Conservation (phyloP, 139 green algal species). For the Picochlorum sp. region DNA sequence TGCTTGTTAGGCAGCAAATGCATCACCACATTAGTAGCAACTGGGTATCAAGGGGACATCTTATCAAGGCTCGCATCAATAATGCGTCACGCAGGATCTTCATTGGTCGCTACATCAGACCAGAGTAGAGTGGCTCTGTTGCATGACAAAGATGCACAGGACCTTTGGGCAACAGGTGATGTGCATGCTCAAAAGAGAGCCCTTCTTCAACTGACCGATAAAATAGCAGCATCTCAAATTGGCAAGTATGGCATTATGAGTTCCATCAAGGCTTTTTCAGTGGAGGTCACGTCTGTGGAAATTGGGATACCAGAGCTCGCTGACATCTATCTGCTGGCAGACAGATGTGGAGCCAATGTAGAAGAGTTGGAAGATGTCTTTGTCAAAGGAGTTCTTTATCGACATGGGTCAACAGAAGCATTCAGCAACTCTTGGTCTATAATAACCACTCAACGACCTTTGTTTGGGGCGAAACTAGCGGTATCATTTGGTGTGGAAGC, state of each 20-base stretch:
- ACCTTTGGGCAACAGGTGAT: not conserved
- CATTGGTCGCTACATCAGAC: not conserved
- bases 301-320: not conserved
- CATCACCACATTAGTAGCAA: no score
- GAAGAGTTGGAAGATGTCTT: not conserved
- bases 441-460: not conserved
- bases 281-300: not conserved
- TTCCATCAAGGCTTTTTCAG: not conserved
- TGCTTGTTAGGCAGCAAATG: no score
- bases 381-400: not conserved
- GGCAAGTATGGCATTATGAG: not conserved
- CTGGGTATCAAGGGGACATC: not conserved
- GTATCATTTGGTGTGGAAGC: not conserved
- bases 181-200: not conserved
- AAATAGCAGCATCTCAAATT: not conserved
- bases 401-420: not conserved
- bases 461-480: not conserved
- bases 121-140: not conserved
- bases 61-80: not conserved
- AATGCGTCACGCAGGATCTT: not conserved
- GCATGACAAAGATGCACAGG: not conserved
- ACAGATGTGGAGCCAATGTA: constrained; percentile 1
- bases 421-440: not conserved
- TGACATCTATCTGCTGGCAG: not conserved
- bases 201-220: not conserved